phyloP scores from a whole-genome alignment of 2,329 filamentous ascomycete genomes.

The Aspergillus phoenicis region DNA sequence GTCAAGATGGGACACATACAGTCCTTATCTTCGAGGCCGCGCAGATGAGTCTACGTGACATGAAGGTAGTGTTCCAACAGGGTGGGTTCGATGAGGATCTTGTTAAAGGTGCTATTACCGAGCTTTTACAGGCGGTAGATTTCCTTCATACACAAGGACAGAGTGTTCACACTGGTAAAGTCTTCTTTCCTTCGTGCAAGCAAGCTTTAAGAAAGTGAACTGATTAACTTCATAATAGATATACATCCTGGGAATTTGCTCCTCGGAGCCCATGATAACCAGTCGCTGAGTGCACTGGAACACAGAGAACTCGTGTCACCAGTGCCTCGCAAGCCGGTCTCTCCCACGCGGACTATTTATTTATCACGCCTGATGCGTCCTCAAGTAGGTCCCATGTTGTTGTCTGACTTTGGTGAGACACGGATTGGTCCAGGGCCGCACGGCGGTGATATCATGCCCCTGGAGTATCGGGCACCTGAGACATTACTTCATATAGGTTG shows the following conservation, averaged over 20 bases:
- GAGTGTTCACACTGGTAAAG: slow-evolving; percentile 33
- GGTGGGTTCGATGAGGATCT: slow-evolving; percentile 25
- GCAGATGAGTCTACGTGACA: slow-evolving; percentile 30
- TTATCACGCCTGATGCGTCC: slow-evolving; percentile 28
- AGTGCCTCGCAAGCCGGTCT: slow-evolving; percentile 42
- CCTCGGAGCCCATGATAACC: slow-evolving; percentile 30
- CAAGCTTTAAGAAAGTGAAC: not conserved
- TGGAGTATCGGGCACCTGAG: slow-evolving; percentile 36
- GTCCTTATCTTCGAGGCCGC: slow-evolving; percentile 35
- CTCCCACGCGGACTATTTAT: slow-evolving; percentile 36
- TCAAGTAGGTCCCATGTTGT: slow-evolving; percentile 30
- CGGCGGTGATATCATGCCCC: slow-evolving; percentile 31
- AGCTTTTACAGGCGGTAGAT: slow-evolving; percentile 33
- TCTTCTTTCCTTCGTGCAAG: not conserved
- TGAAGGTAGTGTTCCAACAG: slow-evolving; percentile 22
- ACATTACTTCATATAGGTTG: slow-evolving; percentile 34
- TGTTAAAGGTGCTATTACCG: slow-evolving; percentile 25
- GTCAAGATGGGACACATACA: slow-evolving; percentile 29
- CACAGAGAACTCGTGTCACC: slow-evolving; percentile 30
- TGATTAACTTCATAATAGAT: slow-evolving; percentile 23
- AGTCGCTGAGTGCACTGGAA: slow-evolving; percentile 31
- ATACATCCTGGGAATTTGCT: slow-evolving; percentile 40
- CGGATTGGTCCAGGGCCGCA: slow-evolving; percentile 30
- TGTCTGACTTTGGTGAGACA: slow-evolving; percentile 38
- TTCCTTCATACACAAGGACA: slow-evolving; percentile 34